Conservation (phyloP, 192 early-diverging fungal genomes). For the Coemansia sp. region DNA sequence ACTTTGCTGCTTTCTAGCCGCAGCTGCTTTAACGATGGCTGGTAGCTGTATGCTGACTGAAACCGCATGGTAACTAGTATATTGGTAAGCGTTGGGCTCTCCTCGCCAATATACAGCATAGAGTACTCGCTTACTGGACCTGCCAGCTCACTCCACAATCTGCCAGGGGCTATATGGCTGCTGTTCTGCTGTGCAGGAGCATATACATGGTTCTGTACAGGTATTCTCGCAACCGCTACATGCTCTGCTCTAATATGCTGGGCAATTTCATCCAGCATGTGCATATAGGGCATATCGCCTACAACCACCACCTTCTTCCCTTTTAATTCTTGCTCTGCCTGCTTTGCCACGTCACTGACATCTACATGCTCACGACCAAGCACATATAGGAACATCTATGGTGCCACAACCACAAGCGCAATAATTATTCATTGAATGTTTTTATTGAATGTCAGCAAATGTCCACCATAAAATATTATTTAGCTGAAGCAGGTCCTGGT, state of each 20-base stretch:
- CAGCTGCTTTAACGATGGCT: slow-evolving; percentile 57
- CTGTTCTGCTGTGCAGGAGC: no score
- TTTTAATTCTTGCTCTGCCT: no score
- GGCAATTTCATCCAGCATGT: no score
- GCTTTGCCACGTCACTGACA: background rate
- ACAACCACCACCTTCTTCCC: no score
- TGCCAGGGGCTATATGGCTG: slow-evolving; percentile 12
- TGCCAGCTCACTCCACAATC: slow-evolving; percentile 58
- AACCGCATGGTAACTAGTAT: slow-evolving; percentile 72
- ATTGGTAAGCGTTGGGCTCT: slow-evolving; percentile 81
- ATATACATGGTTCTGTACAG: no score
- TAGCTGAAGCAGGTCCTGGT: slow-evolving; percentile 56
- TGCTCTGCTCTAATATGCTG: no score
- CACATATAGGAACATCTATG: no score
- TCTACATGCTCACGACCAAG: no score
- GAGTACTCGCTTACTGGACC: slow-evolving; percentile 61
- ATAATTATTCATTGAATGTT: no score
- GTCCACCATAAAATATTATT: slow-evolving; percentile 50
- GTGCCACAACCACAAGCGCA: no score
- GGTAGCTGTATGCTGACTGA: slow-evolving; percentile 62
- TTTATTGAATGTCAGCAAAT: slow-evolving; percentile 25
- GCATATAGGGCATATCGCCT: no score
- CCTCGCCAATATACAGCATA: slow-evolving; percentile 81
- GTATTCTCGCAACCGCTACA: no score
- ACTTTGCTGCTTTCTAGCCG: slow-evolving; percentile 59